Evolutionary conservation across 139 green algal genomes (phyloP), one percentile per base, ranked within the genome.

Genomic region (Chlamydomonas sphaeroides): DNA sequence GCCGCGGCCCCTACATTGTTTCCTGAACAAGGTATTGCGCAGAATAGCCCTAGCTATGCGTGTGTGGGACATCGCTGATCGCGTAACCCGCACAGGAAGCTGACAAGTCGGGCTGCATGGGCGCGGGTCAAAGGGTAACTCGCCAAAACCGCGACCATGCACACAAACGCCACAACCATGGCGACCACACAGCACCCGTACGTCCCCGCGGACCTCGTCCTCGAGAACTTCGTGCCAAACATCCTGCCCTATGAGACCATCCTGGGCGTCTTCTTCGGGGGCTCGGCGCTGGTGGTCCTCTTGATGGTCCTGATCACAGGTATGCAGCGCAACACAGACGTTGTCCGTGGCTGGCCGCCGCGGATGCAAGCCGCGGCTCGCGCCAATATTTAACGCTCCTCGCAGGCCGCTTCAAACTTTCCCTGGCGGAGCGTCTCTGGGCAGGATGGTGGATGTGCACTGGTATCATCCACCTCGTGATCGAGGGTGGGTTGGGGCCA

Each of bases 131-230:
- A n/a, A n/a, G n/a, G n/a, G n/a, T n/a, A n/a, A n/a, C n/a, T n/a
- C n/a, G n/a, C n/a, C n/a, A n/a, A n/a, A n/a, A n/a, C n/a, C n/a
- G n/a, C n/a, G n/a, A n/a, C n/a, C n/a, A n/a, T n/a, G n/a, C n/a
- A n/a, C n/a, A n/a, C n/a, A 62, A 8, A 62, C 3, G 1, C 23
- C 10, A 25, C 56, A 62, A 69, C n/a, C 32, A 84, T 75, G 65
- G 48, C 65, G 2, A 56, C n/a, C n/a, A n/a, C n/a, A n/a, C n/a
- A 61, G n/a, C 95, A 98, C 82, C 95, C 95, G 0, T 98, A 98
- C 61, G 92, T 89, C 38, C 95, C 95, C 1, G 10, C 81, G 6
- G 78, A 83, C 26, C 30, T 96, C 1, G 42, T 83, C 6, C 74
- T 98, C 23, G 84, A 86, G 36, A 90, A 87, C 32, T 97, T 94